Evolutionary conservation across 352 stramenopile genomes (phyloP).

Genomic region (Phytophthora aleatoria): DNA sequence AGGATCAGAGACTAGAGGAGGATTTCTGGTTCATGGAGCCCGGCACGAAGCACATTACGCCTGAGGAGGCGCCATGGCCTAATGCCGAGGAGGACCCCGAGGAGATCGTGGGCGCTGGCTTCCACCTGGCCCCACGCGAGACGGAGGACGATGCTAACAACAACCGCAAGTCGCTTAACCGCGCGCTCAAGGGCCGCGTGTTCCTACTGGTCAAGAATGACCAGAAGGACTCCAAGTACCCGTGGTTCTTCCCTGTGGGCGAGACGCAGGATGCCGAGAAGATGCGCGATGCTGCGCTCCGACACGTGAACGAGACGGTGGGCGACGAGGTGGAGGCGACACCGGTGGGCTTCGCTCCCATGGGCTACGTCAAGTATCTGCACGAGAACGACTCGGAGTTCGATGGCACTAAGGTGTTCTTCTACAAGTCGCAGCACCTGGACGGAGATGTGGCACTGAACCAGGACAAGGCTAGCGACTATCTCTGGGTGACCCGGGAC

Average conservation of each 20-base stretch:
- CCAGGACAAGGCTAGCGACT: constrained; percentile 63
- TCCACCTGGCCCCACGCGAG: constrained; percentile 77
- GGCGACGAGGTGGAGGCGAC: constrained; percentile 56
- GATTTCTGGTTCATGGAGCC: constrained; percentile 89
- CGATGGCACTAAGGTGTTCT: constrained; percentile 87
- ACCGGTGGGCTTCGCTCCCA: constrained; percentile 74
- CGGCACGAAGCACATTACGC: constrained; percentile 68
- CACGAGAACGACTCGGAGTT: constrained; percentile 60
- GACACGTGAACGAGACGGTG: constrained; percentile 50
- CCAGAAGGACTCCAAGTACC: constrained; percentile 51
- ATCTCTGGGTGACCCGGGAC: constrained; percentile 80
- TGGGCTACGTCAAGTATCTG: constrained; percentile 75
- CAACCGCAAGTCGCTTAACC: constrained; percentile 89
- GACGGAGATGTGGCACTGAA: constrained; percentile 69
- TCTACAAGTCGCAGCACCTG: constrained; percentile 84
- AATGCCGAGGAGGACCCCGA: constrained; percentile 66
- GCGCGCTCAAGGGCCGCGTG: constrained; percentile 77
- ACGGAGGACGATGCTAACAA: constrained; percentile 76
- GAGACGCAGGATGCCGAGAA: constrained; percentile 71
- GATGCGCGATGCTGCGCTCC: constrained; percentile 81
- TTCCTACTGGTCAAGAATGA: constrained; percentile 79
- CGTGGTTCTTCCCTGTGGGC: constrained; percentile 80
- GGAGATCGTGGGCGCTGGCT: constrained; percentile 74
- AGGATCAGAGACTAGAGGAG: constrained; percentile 78
- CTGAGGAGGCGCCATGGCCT: constrained; percentile 73